Evolutionary conservation across 306 rosid species (phyloP).

Genomic region (Pterocarpus santalinus): DNA sequence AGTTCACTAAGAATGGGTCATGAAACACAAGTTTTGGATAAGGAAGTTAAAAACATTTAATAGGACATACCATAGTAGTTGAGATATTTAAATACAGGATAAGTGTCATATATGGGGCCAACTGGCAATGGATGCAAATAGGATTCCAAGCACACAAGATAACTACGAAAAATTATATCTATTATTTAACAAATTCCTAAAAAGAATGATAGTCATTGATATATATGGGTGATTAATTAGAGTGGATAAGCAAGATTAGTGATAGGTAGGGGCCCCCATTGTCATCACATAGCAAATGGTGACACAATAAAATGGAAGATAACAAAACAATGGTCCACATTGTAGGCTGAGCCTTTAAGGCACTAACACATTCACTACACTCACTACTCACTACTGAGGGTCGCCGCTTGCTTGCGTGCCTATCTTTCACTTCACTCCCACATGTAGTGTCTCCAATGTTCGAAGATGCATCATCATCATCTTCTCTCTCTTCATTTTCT

Average conservation of each 20-base stretch:
- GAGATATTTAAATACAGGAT: conserved; percentile 24
- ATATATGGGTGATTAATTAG: conserved; percentile 35
- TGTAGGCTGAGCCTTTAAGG: neutral
- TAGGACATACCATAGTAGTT: neutral
- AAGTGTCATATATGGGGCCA: conserved; percentile 19
- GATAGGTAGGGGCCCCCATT: conserved; percentile 20
- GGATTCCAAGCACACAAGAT: conserved; percentile 41
- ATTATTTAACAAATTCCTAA: neutral
- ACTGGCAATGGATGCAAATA: conserved; percentile 11
- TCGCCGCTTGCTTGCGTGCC: conserved; percentile 60
- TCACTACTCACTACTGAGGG: conserved; percentile 58
- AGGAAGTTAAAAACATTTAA: conserved; percentile 12
- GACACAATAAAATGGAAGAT: conserved; percentile 42
- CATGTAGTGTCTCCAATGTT: conserved; percentile 43
- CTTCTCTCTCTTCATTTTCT: conserved; percentile 3
- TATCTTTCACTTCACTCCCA: conserved; percentile 47
- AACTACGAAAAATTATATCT: conserved; percentile 2
- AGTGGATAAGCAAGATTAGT: conserved; percentile 39
- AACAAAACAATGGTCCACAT: conserved; percentile 45
- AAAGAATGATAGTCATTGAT: conserved; percentile 31
- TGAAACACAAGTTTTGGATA: conserved; percentile 30
- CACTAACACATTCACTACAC: conserved; percentile 30
- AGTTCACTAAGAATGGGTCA: conserved; percentile 18
- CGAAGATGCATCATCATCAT: conserved; percentile 7
- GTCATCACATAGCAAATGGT: conserved; percentile 29